Conservation (phyloP, 192 early-diverging fungal genomes). For the Linnemannia hyalina region DNA sequence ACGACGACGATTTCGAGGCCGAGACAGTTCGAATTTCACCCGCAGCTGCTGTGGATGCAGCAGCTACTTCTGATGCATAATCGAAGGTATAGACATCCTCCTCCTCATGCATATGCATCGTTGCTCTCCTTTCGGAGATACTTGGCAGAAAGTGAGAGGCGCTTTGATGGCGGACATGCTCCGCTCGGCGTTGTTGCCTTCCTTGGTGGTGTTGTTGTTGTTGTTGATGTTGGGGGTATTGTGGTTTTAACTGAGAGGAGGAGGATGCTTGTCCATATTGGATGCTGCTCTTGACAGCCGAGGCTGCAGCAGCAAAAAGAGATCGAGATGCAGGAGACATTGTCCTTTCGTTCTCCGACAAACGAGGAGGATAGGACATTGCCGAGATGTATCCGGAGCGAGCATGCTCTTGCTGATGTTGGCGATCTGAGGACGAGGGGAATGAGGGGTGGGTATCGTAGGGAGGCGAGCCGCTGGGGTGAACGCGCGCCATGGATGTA, state of each 20-base stretch:
- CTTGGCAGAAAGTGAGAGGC: constrained; percentile 17
- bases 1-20: background rate
- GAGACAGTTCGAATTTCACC: background rate
- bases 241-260: constrained; percentile 1
- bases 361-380: constrained; percentile 8
- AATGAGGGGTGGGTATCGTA: constrained; percentile 17
- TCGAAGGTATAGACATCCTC: background rate
- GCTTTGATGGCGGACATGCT: background rate
- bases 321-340: constrained; percentile 22
- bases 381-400: constrained; percentile 19
- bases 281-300: constrained; percentile 22
- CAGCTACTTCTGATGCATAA: background rate
- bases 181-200: constrained; percentile 8
- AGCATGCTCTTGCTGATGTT: background rate
- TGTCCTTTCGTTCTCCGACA: constrained; percentile 44
- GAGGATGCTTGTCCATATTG: background rate
- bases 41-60: background rate
- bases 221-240: constrained; percentile 4
- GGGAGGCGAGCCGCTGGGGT: constrained; percentile 35
- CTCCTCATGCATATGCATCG: constrained; percentile 15
- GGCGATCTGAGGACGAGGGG: constrained; percentile 11
- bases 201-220: constrained; percentile 5
- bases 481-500: constrained; percentile 34
- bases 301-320: constrained; percentile 17
- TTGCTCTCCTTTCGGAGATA: constrained; percentile 25